Percentiles rank a stretch among this genome's conserved stretches.
Conservation (phyloP, 208 protist genomes). For the Naegleria lovaniensis region DNA sequence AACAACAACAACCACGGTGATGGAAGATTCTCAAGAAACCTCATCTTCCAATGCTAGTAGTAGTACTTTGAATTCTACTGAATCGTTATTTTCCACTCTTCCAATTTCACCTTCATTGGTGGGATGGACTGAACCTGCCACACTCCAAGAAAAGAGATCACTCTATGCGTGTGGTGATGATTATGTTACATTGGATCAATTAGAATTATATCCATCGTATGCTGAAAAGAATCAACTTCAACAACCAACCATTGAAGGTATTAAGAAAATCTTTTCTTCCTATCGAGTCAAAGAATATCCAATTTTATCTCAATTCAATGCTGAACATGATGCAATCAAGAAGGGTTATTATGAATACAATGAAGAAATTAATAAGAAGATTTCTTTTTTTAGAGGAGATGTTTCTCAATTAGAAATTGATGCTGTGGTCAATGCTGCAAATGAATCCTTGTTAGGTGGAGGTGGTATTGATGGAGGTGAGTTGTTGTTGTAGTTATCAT, state of each 20-base stretch:
- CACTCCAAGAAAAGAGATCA: not conserved
- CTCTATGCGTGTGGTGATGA: not conserved
- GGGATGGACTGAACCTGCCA: not conserved
- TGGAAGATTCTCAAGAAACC: too few relatives aligned
- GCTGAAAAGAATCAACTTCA: not conserved
- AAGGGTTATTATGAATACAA: not conserved
- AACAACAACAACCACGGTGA: too few relatives aligned
- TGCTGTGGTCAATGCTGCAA: conserved; percentile 20
- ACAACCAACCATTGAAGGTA: not conserved
- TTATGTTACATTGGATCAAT: not conserved
- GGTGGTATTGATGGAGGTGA: conserved; percentile 2
- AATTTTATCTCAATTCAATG: not conserved
- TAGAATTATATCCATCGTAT: not conserved
- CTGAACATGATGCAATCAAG: not conserved
- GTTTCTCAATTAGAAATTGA: not conserved
- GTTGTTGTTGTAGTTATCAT: too few relatives aligned
- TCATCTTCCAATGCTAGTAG: too few relatives aligned
- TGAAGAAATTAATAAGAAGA: conserved; percentile 15
- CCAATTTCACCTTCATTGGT: not conserved
- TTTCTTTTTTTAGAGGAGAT: conserved; percentile 6
- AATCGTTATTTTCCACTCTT: not conserved
- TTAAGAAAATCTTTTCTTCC: not conserved
- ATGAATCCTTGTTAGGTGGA: not conserved
- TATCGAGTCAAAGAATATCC: not conserved
- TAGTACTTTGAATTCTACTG: too few relatives aligned